Percentiles rank a stretch among this genome's conserved stretches.
phyloP scores from a whole-genome alignment of 768 basidiomycete genomes.

The Lepiota venenata region DNA sequence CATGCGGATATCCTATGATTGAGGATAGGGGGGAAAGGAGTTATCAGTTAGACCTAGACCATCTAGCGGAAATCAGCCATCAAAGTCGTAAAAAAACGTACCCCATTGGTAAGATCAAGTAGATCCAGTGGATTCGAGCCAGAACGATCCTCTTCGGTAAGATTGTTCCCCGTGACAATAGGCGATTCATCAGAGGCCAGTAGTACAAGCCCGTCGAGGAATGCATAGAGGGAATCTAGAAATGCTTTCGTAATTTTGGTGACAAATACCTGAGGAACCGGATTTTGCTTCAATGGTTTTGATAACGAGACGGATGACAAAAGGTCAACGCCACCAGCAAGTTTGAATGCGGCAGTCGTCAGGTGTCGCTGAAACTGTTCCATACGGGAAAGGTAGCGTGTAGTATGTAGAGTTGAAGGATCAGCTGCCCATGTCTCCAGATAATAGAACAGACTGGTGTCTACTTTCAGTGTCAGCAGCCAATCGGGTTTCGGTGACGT shows the following conservation, averaged over 20 bases:
- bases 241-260: conserved; percentile 81
- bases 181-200: conserved; percentile 73
- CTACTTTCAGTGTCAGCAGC: conserved; percentile 33
- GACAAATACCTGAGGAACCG: conserved; percentile 60
- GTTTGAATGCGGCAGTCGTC: conserved; percentile 70
- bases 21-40: conserved; percentile 7
- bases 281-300: conserved; percentile 55
- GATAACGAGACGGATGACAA: conserved; percentile 40
- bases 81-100: conserved; percentile 30
- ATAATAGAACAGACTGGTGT: conserved; percentile 77
- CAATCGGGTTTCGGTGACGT: background rate
- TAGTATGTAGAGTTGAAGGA: conserved; percentile 58
- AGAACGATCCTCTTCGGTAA: conserved; percentile 24
- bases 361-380: conserved; percentile 80
- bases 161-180: conserved; percentile 35
- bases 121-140: conserved; percentile 51
- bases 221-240: conserved; percentile 79
- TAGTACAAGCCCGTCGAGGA: conserved; percentile 82
- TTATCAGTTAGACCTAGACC: background rate
- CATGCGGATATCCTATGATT: conserved; percentile 72
- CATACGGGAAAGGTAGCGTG: conserved; percentile 72
- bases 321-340: conserved; percentile 74
- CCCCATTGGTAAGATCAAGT: conserved; percentile 60
- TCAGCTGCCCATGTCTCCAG: conserved; percentile 85
- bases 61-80: conserved; percentile 3